A percentile compares a stretch with the other conserved stretches of the same genome.
phyloP scores from a whole-genome alignment of 805 yeast genomes.

The Millerozyma acaciae region DNA sequence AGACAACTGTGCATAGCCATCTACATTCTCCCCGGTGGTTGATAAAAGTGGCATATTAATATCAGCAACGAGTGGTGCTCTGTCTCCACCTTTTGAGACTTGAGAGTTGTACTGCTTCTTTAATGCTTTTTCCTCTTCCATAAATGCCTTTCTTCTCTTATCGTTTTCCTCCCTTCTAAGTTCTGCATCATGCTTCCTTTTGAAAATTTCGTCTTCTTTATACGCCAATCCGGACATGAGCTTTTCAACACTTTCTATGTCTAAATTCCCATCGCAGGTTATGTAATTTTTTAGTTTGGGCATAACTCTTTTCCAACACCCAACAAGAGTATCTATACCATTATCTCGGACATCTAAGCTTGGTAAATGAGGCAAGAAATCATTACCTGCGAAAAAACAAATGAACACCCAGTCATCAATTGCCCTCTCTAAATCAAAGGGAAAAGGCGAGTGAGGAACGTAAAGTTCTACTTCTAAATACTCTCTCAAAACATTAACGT shows the following conservation, averaged over 20 bases:
- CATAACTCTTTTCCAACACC: slow-evolving; percentile 75
- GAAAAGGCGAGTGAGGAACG: slow-evolving; percentile 64
- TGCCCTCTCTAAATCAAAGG: slow-evolving; percentile 89
- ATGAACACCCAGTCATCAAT: slow-evolving; percentile 98
- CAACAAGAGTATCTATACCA: slow-evolving; percentile 77
- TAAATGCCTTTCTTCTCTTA: slow-evolving; percentile 51
- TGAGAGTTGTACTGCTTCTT: slow-evolving; percentile 45
- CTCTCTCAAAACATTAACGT: slow-evolving; percentile 81
- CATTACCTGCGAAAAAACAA: slow-evolving; percentile 98
- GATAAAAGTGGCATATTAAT: slow-evolving; percentile 74
- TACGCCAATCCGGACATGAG: slow-evolving; percentile 60
- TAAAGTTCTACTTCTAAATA: slow-evolving; percentile 79
- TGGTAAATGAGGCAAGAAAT: slow-evolving; percentile 95
- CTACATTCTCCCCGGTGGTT: slow-evolving; percentile 68
- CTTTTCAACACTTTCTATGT: slow-evolving; percentile 71
- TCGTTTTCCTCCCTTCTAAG: slow-evolving; percentile 60
- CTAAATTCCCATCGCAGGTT: slow-evolving; percentile 85
- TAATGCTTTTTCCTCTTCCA: slow-evolving; percentile 43
- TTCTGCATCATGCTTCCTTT: slow-evolving; percentile 65
- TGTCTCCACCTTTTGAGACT: slow-evolving; percentile 69
- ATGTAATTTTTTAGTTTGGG: slow-evolving; percentile 70
- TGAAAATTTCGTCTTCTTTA: slow-evolving; percentile 77
- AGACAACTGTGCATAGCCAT: slow-evolving; percentile 58
- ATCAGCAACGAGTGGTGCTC: slow-evolving; percentile 67
- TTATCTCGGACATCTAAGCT: slow-evolving; percentile 92